These are phyloP conservation scores for Colletotrichum cereale DNA, from an alignment of 2,329 filamentous ascomycete species.

Conservation along the genomic window DNA sequence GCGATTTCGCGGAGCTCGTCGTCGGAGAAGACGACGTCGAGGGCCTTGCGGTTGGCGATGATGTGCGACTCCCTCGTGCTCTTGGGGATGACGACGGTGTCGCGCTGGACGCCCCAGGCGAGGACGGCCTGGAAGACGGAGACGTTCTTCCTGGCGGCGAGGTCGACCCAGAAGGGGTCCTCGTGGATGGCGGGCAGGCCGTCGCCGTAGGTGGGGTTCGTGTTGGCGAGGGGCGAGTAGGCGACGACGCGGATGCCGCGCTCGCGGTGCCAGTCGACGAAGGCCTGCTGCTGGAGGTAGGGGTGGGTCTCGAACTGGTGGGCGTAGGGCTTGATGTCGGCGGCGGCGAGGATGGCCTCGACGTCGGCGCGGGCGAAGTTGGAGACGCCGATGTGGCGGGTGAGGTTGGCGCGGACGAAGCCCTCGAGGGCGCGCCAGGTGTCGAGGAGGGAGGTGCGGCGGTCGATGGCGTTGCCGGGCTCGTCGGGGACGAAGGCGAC, in stretches of 20 bases:
- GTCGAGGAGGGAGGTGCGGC: conserved; percentile 49
- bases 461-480: conserved; percentile 45
- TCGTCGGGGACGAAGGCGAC: conserved; percentile 50
- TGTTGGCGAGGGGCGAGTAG: conserved; percentile 51
- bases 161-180: conserved; percentile 42
- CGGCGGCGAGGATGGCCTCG: conserved; percentile 37
- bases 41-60: conserved; percentile 61
- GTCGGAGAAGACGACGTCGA: conserved; percentile 51
- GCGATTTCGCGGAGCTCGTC: conserved; percentile 53
- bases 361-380: conserved; percentile 61
- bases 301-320: conserved; percentile 64
- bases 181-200: conserved; percentile 45
- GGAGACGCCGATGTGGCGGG: conserved; percentile 70
- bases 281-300: conserved; percentile 59
- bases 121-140: conserved; percentile 50
- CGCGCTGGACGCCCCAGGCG: conserved; percentile 50
- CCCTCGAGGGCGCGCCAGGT: conserved; percentile 72
- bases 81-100: conserved; percentile 52
- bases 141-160: conserved; percentile 47
- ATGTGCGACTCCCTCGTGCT: conserved; percentile 52
- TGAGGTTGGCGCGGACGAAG: conserved; percentile 63
- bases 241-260: conserved; percentile 51
- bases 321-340: conserved; percentile 42
- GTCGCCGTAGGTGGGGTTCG: conserved; percentile 49
- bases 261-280: conserved; percentile 47